Evolutionary conservation across 2,329 filamentous ascomycete genomes (phyloP).

Genomic region (Madurella mycetomatis): DNA sequence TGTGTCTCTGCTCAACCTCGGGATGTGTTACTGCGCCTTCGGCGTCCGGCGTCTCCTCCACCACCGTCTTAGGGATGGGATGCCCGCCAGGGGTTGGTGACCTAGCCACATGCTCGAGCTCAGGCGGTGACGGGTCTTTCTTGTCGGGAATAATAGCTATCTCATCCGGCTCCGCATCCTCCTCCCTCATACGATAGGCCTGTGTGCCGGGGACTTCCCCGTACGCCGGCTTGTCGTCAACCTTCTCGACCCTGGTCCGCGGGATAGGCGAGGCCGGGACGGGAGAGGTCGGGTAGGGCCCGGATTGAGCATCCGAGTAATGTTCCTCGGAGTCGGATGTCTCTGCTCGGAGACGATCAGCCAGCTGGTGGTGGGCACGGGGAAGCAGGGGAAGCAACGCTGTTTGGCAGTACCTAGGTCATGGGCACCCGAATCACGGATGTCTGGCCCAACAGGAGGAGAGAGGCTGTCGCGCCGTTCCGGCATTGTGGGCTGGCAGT

Average conservation of each 20-base stretch:
- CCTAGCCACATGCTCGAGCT: constrained; percentile 23
- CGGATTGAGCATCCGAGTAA: constrained; percentile 63
- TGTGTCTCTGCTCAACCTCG: constrained; percentile 43
- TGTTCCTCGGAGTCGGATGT: constrained; percentile 64
- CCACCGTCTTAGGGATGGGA: constrained; percentile 48
- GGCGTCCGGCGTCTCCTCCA: constrained; percentile 48
- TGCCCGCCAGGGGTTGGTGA: constrained; percentile 35
- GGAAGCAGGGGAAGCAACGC: neutral
- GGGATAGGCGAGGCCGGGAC: constrained; percentile 48
- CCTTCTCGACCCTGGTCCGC: constrained; percentile 55
- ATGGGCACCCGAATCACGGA: constrained; percentile 55
- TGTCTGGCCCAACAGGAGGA: constrained; percentile 38
- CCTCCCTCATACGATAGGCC: constrained; percentile 51
- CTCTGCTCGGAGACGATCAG: constrained; percentile 33
- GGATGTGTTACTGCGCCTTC: constrained; percentile 41
- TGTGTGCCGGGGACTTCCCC: constrained; percentile 60
- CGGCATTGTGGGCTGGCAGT: constrained; percentile 25
- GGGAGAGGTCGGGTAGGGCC: constrained; percentile 35
- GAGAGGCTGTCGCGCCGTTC: constrained; percentile 36
- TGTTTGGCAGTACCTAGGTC: constrained; percentile 47
- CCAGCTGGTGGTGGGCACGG: neutral
- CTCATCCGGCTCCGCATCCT: constrained; percentile 58
- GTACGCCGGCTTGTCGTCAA: constrained; percentile 54
- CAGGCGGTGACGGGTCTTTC: constrained; percentile 25
- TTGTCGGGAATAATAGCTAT: constrained; percentile 46